Evolutionary conservation across 108 stramenopile genomes (phyloP), one percentile per base, ranked within the genome.

Genomic region (Nannochloropsis salina): DNA sequence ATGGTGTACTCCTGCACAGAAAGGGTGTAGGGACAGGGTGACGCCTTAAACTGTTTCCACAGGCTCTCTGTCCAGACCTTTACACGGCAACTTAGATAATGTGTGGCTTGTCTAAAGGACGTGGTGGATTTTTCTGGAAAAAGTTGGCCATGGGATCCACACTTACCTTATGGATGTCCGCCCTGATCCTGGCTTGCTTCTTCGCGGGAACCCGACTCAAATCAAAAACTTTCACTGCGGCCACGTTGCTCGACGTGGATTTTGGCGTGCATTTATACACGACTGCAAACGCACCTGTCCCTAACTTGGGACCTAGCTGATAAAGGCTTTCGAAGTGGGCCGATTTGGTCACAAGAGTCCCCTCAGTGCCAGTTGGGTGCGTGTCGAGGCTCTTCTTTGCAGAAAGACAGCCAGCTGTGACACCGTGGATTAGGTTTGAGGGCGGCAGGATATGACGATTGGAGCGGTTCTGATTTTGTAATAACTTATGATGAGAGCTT

Each of bases 41-140:
- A 47, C 41, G 43, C 83, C 45, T 44, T 40, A 40, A 80, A 42
- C 84, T 88, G 88, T 41, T 86, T 88, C 42, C 90, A 88, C 91
- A 88, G 84, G 18, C 83, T 86, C 42, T 86, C 85, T 44, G 84
- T 83, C 80, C 31, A 31, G 31, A 31, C 31, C 31, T 31, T 31
- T 31, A 31, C 31, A 31, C 31, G 31, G 31, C 31, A 31, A 0
- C 31, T 31, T 31, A 31, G 31, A 31, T 31, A 31, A 31, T 31
- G 31, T 31, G 31, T 31, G 31, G 31, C 31, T 31, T 31, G 31
- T 31, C 31, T 31, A 31, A 31, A 31, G 31, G 31, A 31, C 31
- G 31, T 31, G 31, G 31, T 31, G 31, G 31, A 31, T 31, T 31
- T 31, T 31, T 31, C 31, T 31, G 31, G 31, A 31, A 31, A 31